Percentiles rank a stretch among this genome's conserved stretches.
phyloP scores from a whole-genome alignment of 306 rosid genomes.

The Malus domestica region ASM211411v1 NC_041798.1:39539001-39539500 shows the following conservation, averaged over 20 bases:
- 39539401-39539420: slow-evolving; percentile 50
- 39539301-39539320: slow-evolving; percentile 34
- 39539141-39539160: not conserved
- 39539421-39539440: not conserved
- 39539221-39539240: not conserved
- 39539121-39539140: slow-evolving; percentile 42
- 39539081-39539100: slow-evolving; percentile 70
- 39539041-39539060: slow-evolving; percentile 54
- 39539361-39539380: slow-evolving; percentile 50
- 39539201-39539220: no score
- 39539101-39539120: slow-evolving; percentile 48
- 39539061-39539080: slow-evolving; percentile 30
- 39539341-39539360: slow-evolving; percentile 38
- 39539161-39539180: not conserved
- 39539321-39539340: slow-evolving; percentile 45
- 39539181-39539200: not conserved
- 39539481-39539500: slow-evolving; percentile 24
- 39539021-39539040: slow-evolving; percentile 56
- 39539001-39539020: slow-evolving; percentile 39
- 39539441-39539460: not conserved
- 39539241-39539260: not conserved
- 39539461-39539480: not conserved
- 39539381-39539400: slow-evolving; percentile 28
- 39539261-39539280: slow-evolving; percentile 18
- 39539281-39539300: slow-evolving; percentile 41